A percentile compares a stretch with the other conserved stretches of the same genome.
phyloP scores from a whole-genome alignment of 257 asterid genomes.

The Ehretia macrophylla region DNA sequence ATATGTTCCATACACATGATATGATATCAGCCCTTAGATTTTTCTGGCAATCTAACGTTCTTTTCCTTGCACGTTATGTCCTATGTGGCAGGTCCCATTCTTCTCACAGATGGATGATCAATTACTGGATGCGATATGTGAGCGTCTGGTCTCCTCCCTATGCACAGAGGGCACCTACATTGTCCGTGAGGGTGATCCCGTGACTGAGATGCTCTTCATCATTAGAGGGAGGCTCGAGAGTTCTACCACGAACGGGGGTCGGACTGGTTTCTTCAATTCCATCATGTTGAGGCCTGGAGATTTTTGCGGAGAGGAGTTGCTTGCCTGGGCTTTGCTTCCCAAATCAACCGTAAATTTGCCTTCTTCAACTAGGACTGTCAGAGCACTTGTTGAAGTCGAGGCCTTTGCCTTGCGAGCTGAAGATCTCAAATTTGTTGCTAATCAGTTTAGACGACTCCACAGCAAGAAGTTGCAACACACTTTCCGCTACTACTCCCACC shows the following conservation, averaged over 20 bases:
- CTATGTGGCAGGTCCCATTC: slow-evolving; percentile 60
- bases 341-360: slow-evolving; percentile 75
- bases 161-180: slow-evolving; percentile 80
- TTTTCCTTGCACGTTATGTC: slow-evolving; percentile 1
- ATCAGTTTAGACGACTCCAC: slow-evolving; percentile 87
- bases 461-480: slow-evolving; percentile 95
- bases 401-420: slow-evolving; percentile 86
- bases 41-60: slow-evolving; percentile 1
- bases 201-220: slow-evolving; percentile 85
- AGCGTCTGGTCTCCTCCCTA: slow-evolving; percentile 70
- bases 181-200: slow-evolving; percentile 97
- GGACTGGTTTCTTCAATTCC: slow-evolving; percentile 83
- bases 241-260: slow-evolving; percentile 84
- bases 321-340: slow-evolving; percentile 92
- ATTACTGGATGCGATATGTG: slow-evolving; percentile 88
- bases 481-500: slow-evolving; percentile 85
- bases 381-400: slow-evolving; percentile 81
- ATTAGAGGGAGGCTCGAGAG: slow-evolving; percentile 91
- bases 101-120: slow-evolving; percentile 97
- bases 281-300: slow-evolving; percentile 81
- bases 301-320: slow-evolving; percentile 92
- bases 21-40: too few relatives aligned
- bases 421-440: slow-evolving; percentile 88
- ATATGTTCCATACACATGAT: too few relatives aligned
- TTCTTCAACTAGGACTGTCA: slow-evolving; percentile 82